Base-by-base conservation (phyloP, 345 rosid species). In the Syzygium aromaticum region DNA sequence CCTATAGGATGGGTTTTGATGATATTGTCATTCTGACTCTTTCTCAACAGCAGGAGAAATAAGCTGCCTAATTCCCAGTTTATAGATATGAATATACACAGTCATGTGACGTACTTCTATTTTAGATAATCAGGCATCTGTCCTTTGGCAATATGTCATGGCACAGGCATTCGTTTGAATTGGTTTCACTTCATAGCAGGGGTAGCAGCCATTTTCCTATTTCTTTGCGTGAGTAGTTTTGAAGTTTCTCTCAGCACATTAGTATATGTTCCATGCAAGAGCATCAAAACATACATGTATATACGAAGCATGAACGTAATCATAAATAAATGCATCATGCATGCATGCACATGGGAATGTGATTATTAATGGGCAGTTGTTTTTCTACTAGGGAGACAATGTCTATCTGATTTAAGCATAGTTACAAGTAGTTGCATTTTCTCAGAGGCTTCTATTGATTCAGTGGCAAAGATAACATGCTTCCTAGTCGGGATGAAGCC, bases 391-490 rank as follows among this genome's bases (percentile, higher is more conserved):
- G 57, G 22, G 87, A 43, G 83, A 11, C 63, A 43, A 33, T 8
- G 49, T 88, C 19, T 9, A 33, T 64, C 43, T 19, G 80, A 11
- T 73, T 73, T 33, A 33, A 73, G 46, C 80, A 19, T 33, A 73
- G 80, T 33, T 73, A 17, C 40, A 33, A 73, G 13, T 17, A 30
- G 80, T 30, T 33, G 80, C 80, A 73, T 17, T 73, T 67, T 17
- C 80, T 73, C 25, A 73, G 3, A 73, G 80, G 80, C 25, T 17
- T 73, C 49, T 73, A 33, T 73, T 73, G 13, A 33, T 89, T 85
- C 86, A 97, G 99, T 94, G 99, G 95, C 90, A 91, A 93, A 86
- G 99, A 97, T 87, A 86, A 91, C 88, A 89, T 96, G 94, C 94
- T 96, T 90, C 99, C 99, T 80, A 96, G 98, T 87, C 87, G 73